A percentile compares a stretch with the other conserved stretches of the same genome.
phyloP scores from a whole-genome alignment of 768 basidiomycete species.

The Xerocomus potaroensis region DNA sequence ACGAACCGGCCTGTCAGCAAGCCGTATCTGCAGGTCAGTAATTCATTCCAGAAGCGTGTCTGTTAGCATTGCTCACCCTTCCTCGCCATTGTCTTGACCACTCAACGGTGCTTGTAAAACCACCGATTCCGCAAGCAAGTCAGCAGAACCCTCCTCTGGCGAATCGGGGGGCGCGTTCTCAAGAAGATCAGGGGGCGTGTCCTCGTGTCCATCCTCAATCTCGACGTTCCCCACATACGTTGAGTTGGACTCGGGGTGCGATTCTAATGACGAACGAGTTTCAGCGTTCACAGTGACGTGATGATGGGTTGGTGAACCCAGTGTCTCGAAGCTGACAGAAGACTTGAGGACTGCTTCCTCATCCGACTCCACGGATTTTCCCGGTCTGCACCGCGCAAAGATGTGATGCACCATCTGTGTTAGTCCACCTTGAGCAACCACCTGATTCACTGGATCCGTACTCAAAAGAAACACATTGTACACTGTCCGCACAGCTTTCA shows the following conservation, averaged over 20 bases:
- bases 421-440: slow-evolving; percentile 95
- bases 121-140: background rate
- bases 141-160: background rate
- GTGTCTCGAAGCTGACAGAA: slow-evolving; percentile 22
- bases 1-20: slow-evolving; percentile 27
- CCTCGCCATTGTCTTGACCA: slow-evolving; percentile 8
- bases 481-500: slow-evolving; percentile 95
- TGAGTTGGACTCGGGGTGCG: background rate
- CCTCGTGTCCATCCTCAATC: slow-evolving; percentile 1
- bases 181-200: slow-evolving; percentile 1
- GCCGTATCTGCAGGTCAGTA: slow-evolving; percentile 5
- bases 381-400: slow-evolving; percentile 72
- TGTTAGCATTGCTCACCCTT: slow-evolving; percentile 18
- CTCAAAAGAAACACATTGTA: slow-evolving; percentile 97
- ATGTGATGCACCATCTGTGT: slow-evolving; percentile 99
- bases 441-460: slow-evolving; percentile 88
- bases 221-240: background rate
- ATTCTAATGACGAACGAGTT: slow-evolving; percentile 9
- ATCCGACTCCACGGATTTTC: slow-evolving; percentile 14
- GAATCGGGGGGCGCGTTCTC: no score
- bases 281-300: slow-evolving; percentile 6
- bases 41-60: background rate
- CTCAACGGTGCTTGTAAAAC: background rate
- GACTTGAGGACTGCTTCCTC: slow-evolving; percentile 15
- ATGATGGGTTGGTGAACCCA: slow-evolving; percentile 8